Percentiles rank a stretch among this genome's conserved stretches.
These are phyloP conservation scores for Alternaria panax DNA, from an alignment of 2,329 filamentous ascomycete genomes.

Conservation along the genomic window DNA sequence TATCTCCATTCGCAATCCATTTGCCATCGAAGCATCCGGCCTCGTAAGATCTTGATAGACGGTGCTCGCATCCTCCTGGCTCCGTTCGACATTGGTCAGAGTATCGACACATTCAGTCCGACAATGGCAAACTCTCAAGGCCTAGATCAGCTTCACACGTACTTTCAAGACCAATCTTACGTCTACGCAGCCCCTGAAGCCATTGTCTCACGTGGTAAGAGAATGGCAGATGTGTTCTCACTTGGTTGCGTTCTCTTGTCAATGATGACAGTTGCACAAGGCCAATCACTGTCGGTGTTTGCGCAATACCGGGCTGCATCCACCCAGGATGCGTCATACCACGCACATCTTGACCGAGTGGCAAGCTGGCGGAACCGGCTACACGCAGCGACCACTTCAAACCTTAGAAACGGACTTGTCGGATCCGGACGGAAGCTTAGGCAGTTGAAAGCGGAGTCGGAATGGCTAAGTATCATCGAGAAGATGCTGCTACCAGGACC, in stretches of 20 bases:
- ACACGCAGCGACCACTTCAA: constrained; percentile 41
- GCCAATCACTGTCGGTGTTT: constrained; percentile 45
- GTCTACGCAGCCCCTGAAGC: constrained; percentile 51
- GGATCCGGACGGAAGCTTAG: constrained; percentile 40
- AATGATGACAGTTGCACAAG: constrained; percentile 50
- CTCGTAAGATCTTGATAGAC: constrained; percentile 51
- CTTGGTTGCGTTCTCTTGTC: constrained; percentile 51
- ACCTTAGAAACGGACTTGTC: constrained; percentile 37
- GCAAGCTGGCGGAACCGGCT: constrained; percentile 44
- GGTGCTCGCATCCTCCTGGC: constrained; percentile 45
- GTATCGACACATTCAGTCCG: constrained; percentile 39
- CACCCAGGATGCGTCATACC: constrained; percentile 49
- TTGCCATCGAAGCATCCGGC: constrained; percentile 49
- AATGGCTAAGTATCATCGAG: constrained; percentile 48
- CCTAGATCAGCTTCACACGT: constrained; percentile 39
- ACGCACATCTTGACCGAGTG: constrained; percentile 50
- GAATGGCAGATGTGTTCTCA: constrained; percentile 50
- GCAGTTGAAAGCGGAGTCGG: constrained; percentile 44
- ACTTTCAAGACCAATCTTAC: constrained; percentile 47
- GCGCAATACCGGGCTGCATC: constrained; percentile 44
- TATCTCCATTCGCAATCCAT: constrained; percentile 49
- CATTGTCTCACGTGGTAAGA: constrained; percentile 46
- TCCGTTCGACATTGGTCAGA: constrained; percentile 47
- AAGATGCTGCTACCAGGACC: constrained; percentile 46
- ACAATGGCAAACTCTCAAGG: constrained; percentile 37